Base-by-base conservation (phyloP, 306 rosid genomes). In the Sesbania bispinosa region DNA sequence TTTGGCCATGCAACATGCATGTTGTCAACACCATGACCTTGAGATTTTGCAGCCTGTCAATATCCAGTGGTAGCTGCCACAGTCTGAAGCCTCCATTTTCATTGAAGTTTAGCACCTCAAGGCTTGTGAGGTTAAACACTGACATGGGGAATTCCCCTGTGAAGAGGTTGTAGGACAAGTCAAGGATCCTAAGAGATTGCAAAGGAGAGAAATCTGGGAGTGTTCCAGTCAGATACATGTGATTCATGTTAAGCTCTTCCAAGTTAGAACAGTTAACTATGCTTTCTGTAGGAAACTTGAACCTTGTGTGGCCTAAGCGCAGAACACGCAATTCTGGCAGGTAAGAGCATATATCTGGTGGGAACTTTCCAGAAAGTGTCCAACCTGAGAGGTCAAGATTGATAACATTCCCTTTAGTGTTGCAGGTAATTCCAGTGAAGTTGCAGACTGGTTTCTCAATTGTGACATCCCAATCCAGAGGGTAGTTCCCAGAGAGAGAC, bases 181-280 rank as follows among this genome's bases (percentile, higher is more conserved):
- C 96, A 36, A 95, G 92, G 35, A 88, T 62, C 50, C 78, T 77
- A 0, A 95, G 87, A 11, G 67, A 64, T 51, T 81, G 86, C 83
- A 95, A 19, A 3, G 83, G 59, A 7, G 96, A 95, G 69, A 95
- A 85, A 73, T 91, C 91, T 7, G 96, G 97, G 23, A 95, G 83
- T 10, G 71, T 51, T 14, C 87, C 90, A 0, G 82, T 33, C 18
- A 69, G 87, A 61, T 2, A 50, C 81, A 95, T 79, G 47, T 4
- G 69, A 29, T 71, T 83, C 88, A 88, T 75, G 69, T 77, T 72
- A 1, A 95, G 82, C 67, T 83, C 87, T 82, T 89, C 89, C 46
- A 95, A 52, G 74, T 62, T 19, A 15, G 92, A 69, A 73, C 99
- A 95, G 75, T 91, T 89, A 46, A 64, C 62, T 18, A 91, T 59